Base-by-base conservation (phyloP, 768 basidiomycete genomes). In the Mycena floridula region DNA sequence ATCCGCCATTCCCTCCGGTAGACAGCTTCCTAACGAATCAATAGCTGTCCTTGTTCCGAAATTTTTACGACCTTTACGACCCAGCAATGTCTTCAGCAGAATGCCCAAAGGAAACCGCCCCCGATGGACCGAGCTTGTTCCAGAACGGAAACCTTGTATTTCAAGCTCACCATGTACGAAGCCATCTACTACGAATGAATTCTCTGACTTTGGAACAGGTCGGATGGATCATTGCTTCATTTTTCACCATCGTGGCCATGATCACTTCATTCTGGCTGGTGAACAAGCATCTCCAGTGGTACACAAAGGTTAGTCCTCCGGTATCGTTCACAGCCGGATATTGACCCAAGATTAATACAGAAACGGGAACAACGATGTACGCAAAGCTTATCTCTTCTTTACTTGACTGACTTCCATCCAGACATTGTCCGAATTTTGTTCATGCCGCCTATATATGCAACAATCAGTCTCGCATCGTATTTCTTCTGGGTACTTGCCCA, bases 401-500 rank as follows among this genome's bases (percentile, higher is more conserved):
- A 39, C 8, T 39, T 11, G 13, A 4, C 25, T 48, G 15, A 48
- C 32, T 13, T 30, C 26, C 46, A 7, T 39, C 2, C 45, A 85
- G 81, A 85, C 56, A 83, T 86, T 52, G 73, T 86, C 39, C 80
- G 87, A 7, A 63, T 89, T 16, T 70, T 90, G 20, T 77, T 89
- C 61, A 81, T 90, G 80, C 83, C 87, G 3, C 84, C 85, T 2
- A 69, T 87, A 25, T 90, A 90, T 57, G 79, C 82, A 7, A 55
- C 74, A 28, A 76, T 83, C 59, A 82, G 78, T 54, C 72, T 82
- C 45, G 71, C 77, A 1, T 83, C 83, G 4, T 89, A 81, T 60
- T 61, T 85, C 24, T 84, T 81, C 63, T 86, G 82, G 81, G 82
- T 81, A 55, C 49, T 65, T 61, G 12, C 13, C 25, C 7, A 18